A percentile compares a stretch with the other conserved stretches of the same genome.
Conservation (phyloP, 371 early-diverging fungal species). For the Capniomyces stellatus region DNA sequence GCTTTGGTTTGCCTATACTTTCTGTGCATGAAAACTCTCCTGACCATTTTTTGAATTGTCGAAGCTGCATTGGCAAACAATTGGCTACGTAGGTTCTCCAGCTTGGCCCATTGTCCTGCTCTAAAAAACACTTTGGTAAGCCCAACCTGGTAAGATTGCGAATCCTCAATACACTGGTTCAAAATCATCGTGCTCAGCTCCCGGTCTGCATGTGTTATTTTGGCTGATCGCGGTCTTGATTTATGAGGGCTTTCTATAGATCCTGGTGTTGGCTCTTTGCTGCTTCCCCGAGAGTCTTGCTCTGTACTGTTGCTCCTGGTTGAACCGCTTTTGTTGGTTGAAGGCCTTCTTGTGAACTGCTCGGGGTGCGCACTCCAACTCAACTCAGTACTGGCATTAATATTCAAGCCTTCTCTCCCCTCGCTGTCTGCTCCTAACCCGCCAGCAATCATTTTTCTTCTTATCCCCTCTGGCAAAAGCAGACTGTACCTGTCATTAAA, state of each 20-base stretch:
- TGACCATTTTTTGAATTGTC: slow-evolving; percentile 72
- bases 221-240: neutral
- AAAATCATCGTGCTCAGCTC: slow-evolving; percentile 38
- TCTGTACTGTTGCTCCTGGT: neutral
- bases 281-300: neutral
- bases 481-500: slow-evolving; percentile 88
- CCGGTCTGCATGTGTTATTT: slow-evolving; percentile 11
- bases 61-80: slow-evolving; percentile 61
- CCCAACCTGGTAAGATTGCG: slow-evolving; percentile 88
- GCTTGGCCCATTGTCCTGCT: slow-evolving; percentile 79
- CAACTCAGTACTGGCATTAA: neutral
- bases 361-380: neutral
- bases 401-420: neutral
- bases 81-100: slow-evolving; percentile 78
- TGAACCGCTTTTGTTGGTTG: neutral
- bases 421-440: neutral
- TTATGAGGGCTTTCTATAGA: no score
- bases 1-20: slow-evolving; percentile 37
- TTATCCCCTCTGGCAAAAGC: slow-evolving; percentile 46
- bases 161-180: slow-evolving; percentile 42
- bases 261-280: neutral
- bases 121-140: slow-evolving; percentile 96
- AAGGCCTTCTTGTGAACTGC: neutral
- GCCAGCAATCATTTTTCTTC: neutral
- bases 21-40: slow-evolving; percentile 47